Evolutionary conservation across 345 rosid genomes (phyloP), one percentile per base, ranked within the genome.

Genomic region (Durio zibethinus): DNA sequence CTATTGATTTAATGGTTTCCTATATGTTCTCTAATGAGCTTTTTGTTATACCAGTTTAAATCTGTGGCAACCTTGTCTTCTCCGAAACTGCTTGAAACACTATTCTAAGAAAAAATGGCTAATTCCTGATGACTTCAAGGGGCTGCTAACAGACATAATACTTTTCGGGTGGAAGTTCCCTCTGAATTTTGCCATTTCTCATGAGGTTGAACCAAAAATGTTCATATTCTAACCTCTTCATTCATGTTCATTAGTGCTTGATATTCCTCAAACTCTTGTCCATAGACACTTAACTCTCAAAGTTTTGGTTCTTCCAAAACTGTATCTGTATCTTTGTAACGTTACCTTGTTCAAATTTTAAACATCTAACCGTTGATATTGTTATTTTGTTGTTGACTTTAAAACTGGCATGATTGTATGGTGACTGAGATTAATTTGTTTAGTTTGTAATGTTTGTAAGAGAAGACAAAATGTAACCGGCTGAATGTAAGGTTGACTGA

Each of bases 21-120:
- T 27, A 12, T 18, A 70, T 36, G 42, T 48, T 66, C 18, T 38
- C 80, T 83, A 48, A 80, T n/a, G 50, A 3, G 53, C 42, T 31
- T 76, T 20, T 62, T 80, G 35, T 67, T 21, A 2, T 78, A 61
- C 78, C 96, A 94, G 98, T 92, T 87, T 73, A 88, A 91, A 85
- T 87, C 92, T 0, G 98, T 94, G 81, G 93, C 92, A 6, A 81
- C 85, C 6, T 73, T 91, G 76, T 80, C 90, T 52, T 94, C 97
- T 12, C 82, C 89, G 4, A 80, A 81, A 78, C 80, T 91, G 80
- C 91, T 83, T 25, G 97, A 88, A 50, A 83, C 85, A 16, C 89
- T 89, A 48, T 94, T 94, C 86, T 84, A 85, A 77, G 79, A 36
- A 67, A 3, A 48, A 72, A 6, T 61, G 73, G 79, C 61, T 53